Conservation (phyloP, 1,139 yeast genomes). For the Diutina ranongensis region DNA sequence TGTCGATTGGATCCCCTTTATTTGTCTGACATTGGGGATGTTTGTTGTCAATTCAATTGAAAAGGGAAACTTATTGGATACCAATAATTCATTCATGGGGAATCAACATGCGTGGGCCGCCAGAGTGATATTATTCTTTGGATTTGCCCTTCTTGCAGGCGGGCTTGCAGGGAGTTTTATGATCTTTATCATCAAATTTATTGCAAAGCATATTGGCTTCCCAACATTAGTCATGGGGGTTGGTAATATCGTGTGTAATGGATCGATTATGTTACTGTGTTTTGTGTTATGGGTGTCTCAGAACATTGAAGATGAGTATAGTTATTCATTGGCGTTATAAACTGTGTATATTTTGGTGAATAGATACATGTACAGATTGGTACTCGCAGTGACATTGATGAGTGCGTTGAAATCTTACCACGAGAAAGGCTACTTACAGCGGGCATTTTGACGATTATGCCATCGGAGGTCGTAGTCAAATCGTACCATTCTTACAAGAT, state of each 20-base stretch:
- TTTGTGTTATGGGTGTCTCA: conserved; percentile 86
- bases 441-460: too few species aligned
- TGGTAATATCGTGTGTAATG: conserved; percentile 73
- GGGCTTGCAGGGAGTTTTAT: conserved; percentile 90
- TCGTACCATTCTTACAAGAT: too few species aligned
- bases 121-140: conserved; percentile 75
- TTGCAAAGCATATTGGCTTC: conserved; percentile 64
- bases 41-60: conserved; percentile 85
- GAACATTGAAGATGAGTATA: conserved; percentile 89
- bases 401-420: too few species aligned
- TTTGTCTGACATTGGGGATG: conserved; percentile 86
- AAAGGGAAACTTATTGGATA: conserved; percentile 61
- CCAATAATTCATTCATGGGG: conserved; percentile 36
- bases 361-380: not conserved
- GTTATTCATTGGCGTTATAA: conserved; percentile 68
- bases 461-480: too few species aligned
- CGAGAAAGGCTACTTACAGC: too few species aligned
- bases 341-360: too few species aligned
- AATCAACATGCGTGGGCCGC: conserved; percentile 83
- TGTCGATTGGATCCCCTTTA: conserved; percentile 90
- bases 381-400: too few species aligned
- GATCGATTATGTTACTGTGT: conserved; percentile 77
- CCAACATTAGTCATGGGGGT: conserved; percentile 96
- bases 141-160: conserved; percentile 86
- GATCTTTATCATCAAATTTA: conserved; percentile 73